Evolutionary conservation across 345 rosid genomes (phyloP).

Genomic region (Passiflora organensis): DNA sequence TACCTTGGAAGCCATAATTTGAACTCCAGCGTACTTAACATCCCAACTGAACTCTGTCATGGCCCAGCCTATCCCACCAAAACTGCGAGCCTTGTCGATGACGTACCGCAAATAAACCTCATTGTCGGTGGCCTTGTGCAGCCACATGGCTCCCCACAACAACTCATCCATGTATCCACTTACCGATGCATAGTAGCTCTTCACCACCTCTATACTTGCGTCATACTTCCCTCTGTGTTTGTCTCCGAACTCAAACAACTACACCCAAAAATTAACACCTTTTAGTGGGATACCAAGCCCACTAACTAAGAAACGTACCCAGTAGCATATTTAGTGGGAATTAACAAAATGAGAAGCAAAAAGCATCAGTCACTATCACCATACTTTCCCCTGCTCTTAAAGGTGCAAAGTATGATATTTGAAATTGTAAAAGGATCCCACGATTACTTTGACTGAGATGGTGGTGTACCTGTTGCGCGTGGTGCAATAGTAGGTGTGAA

Average conservation of each 20-base stretch:
- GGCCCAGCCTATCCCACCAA: constrained; percentile 30
- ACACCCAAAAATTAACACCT: constrained; percentile 1
- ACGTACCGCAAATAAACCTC: constrained; percentile 18
- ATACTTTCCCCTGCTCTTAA: too few species aligned
- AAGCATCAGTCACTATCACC: too few species aligned
- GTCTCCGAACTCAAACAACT: constrained; percentile 94
- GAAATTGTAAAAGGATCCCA: neutral
- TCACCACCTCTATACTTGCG: constrained; percentile 60
- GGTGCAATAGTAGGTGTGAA: constrained; percentile 38
- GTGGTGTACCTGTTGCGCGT: constrained; percentile 53
- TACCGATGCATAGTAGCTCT: constrained; percentile 88
- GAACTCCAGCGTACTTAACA: constrained; percentile 30
- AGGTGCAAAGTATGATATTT: too few species aligned
- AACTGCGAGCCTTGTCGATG: constrained; percentile 8
- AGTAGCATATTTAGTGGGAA: neutral
- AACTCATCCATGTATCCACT: constrained; percentile 98
- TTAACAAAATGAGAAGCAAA: neutral
- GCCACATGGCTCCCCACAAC: constrained; percentile 44
- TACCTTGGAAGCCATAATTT: constrained; percentile 25
- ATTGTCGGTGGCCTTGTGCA: constrained; percentile 33
- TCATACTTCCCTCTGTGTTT: constrained; percentile 77
- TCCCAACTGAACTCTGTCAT: constrained; percentile 33
- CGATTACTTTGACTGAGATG: neutral
- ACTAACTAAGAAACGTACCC: neutral
- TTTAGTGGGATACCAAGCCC: neutral